A percentile compares a stretch with the other conserved stretches of the same genome.
These are phyloP conservation scores for Cladophialophora psammophila DNA, from an alignment of 2,329 filamentous ascomycete genomes.

Conservation along the genomic window DNA sequence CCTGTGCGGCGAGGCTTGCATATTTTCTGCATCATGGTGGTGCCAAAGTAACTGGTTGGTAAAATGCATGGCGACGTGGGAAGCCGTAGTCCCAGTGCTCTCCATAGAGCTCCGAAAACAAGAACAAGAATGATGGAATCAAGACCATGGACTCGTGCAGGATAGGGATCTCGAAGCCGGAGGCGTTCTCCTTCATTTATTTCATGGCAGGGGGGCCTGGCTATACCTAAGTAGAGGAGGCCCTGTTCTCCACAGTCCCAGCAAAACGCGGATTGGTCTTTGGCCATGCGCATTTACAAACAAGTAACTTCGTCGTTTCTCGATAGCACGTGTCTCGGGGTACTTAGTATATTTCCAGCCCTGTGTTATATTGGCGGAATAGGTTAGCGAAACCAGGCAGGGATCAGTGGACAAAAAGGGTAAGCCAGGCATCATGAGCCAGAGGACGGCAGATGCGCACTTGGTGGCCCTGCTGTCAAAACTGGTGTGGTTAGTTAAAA, in stretches of 20 bases:
- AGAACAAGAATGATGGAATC: neutral
- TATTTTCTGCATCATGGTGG: constrained; percentile 17
- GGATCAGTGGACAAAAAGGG: too few species aligned
- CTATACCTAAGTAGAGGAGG: neutral
- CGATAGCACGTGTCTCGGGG: neutral
- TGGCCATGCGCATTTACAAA: neutral
- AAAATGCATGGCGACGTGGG: neutral
- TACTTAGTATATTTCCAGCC: neutral
- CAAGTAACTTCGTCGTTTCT: neutral
- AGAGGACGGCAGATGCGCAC: too few species aligned
- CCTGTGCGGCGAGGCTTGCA: constrained; percentile 6
- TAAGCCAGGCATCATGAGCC: too few species aligned
- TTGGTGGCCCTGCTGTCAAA: too few species aligned
- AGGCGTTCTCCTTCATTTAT: too few species aligned
- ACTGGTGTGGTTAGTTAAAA: too few species aligned
- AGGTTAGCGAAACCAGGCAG: too few species aligned
- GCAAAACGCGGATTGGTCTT: neutral
- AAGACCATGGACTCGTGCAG: neutral
- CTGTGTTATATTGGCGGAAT: neutral
- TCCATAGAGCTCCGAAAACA: constrained; percentile 1
- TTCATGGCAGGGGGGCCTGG: neutral
- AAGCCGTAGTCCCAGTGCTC: neutral
- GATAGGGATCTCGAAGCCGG: neutral
- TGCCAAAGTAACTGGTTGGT: constrained; percentile 14
- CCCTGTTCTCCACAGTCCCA: neutral